A percentile compares a stretch with the other conserved stretches of the same genome.
These are phyloP conservation scores for Kodamaea hsintzibuensis DNA, from an alignment of 805 yeast genomes.

Conservation along the genomic window DNA sequence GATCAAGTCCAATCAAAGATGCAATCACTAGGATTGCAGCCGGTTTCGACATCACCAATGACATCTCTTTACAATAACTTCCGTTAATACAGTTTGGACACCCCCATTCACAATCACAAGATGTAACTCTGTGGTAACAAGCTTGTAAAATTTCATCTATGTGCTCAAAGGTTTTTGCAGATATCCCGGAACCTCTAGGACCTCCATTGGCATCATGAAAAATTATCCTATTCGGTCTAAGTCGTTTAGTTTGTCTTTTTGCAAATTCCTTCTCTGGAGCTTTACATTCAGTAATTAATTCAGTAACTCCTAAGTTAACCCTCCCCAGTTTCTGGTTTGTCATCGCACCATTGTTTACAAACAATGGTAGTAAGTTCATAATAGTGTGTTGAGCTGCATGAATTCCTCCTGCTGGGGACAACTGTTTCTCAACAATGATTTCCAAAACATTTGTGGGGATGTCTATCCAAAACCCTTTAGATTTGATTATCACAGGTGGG, in stretches of 20 bases:
- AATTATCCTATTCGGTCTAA: constrained; percentile 83
- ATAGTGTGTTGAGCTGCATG: constrained; percentile 95
- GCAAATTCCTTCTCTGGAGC: constrained; percentile 98
- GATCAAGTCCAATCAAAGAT: constrained; percentile 53
- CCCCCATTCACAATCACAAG: constrained; percentile 75
- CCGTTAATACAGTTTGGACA: constrained; percentile 89
- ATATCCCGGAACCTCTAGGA: constrained; percentile 73
- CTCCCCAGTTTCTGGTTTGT: constrained; percentile 32
- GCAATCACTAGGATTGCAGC: constrained; percentile 76
- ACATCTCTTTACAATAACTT: constrained; percentile 75
- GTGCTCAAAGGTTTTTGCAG: constrained; percentile 77
- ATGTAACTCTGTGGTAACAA: constrained; percentile 57
- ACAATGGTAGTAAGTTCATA: constrained; percentile 74
- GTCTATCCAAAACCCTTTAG: constrained; percentile 93
- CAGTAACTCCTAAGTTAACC: constrained; percentile 44
- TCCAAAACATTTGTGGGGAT: constrained; percentile 68
- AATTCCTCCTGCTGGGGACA: constrained; percentile 86
- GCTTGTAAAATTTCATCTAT: constrained; percentile 63
- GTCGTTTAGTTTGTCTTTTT: constrained; percentile 63
- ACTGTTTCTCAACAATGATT: constrained; percentile 51
- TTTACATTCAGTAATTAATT: constrained; percentile 89
- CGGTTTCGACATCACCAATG: constrained; percentile 81
- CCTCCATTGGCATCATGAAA: constrained; percentile 88
- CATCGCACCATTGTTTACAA: constrained; percentile 68
- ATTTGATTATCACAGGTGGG: constrained; percentile 69